A percentile compares a stretch with the other conserved stretches of the same genome.
Evolutionary conservation across 2,329 filamentous ascomycete genomes (phyloP).

Genomic region (Ceratocystis alfenasii): DNA sequence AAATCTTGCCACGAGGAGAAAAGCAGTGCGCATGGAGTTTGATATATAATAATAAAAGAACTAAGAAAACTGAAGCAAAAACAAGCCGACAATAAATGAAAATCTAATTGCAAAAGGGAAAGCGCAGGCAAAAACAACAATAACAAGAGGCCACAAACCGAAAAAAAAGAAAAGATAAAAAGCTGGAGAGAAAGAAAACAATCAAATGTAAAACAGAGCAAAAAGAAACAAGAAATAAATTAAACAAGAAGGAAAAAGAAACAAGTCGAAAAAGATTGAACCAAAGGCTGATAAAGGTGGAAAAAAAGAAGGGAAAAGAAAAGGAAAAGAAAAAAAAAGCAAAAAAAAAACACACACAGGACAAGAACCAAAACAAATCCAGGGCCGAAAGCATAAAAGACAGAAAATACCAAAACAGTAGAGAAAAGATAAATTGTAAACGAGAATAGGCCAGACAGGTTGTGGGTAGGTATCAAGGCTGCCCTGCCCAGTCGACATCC

Average conservation of each 20-base stretch:
- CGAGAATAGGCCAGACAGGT: conserved; percentile 16
- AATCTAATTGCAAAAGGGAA: conserved; percentile 19
- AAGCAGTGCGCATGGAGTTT: background rate
- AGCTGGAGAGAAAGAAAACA: conserved; percentile 24
- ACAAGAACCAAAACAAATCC: conserved; percentile 23
- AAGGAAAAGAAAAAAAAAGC: conserved; percentile 27
- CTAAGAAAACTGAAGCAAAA: conserved; percentile 24
- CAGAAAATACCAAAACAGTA: conserved; percentile 27
- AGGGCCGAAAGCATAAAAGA: conserved; percentile 31
- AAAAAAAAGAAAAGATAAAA: conserved; percentile 27
- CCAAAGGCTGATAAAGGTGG: conserved; percentile 24
- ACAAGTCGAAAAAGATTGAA: conserved; percentile 30
- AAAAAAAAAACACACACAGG: conserved; percentile 23
- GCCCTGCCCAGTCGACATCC: background rate
- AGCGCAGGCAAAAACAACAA: conserved; percentile 5
- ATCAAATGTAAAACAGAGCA: conserved; percentile 30
- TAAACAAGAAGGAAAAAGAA: conserved; percentile 25
- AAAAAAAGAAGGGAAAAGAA: conserved; percentile 26
- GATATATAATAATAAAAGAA: conserved; percentile 9
- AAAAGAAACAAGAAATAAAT: conserved; percentile 33
- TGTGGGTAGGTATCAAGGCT: conserved; percentile 21
- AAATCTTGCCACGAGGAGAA: background rate
- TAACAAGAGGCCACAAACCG: conserved; percentile 29
- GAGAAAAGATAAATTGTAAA: conserved; percentile 23
- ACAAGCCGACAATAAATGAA: conserved; percentile 24